Evolutionary conservation across 1,284 basidiomycete species (phyloP).

Genomic region (Agaricales sp.): DNA sequence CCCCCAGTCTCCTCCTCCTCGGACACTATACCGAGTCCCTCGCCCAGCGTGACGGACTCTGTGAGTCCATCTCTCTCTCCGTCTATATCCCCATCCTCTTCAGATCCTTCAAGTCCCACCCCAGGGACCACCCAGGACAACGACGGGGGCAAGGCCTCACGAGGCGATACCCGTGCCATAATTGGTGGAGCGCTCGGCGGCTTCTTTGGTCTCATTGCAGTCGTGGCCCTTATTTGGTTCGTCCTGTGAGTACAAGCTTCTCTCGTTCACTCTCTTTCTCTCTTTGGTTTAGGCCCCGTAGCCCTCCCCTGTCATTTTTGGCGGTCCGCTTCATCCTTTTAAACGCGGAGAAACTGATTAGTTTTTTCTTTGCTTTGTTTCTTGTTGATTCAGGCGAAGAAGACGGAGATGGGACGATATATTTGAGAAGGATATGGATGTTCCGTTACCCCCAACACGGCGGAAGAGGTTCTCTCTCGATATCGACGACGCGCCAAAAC

Average conservation of each 20-base stretch:
- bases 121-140: constrained; percentile 11
- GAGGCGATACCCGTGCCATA: constrained; percentile 31
- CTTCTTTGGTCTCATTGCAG: constrained; percentile 30
- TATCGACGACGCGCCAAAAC: constrained; percentile 24
- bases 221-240: constrained; percentile 37
- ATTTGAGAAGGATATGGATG: constrained; percentile 28
- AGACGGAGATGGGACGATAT: constrained; percentile 38
- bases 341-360: no score
- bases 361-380: constrained; percentile 9
- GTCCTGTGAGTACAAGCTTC: constrained; percentile 35
- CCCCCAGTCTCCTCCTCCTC: constrained; percentile 3
- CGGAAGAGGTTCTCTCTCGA: constrained; percentile 19
- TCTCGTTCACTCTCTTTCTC: no score
- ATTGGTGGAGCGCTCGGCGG: constrained; percentile 44
- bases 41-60: no score
- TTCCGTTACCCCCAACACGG: neutral
- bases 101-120: constrained; percentile 1
- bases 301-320: no score
- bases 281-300: no score
- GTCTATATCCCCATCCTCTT: neutral
- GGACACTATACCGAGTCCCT: constrained; percentile 8
- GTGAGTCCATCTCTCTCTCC: no score
- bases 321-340: no score
- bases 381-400: constrained; percentile 31
- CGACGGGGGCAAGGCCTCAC: constrained; percentile 10